Evolutionary conservation across 495 filamentous ascomycete genomes (phyloP), one percentile per base, ranked within the genome.

Genomic region (Extremus antarcticus): DNA sequence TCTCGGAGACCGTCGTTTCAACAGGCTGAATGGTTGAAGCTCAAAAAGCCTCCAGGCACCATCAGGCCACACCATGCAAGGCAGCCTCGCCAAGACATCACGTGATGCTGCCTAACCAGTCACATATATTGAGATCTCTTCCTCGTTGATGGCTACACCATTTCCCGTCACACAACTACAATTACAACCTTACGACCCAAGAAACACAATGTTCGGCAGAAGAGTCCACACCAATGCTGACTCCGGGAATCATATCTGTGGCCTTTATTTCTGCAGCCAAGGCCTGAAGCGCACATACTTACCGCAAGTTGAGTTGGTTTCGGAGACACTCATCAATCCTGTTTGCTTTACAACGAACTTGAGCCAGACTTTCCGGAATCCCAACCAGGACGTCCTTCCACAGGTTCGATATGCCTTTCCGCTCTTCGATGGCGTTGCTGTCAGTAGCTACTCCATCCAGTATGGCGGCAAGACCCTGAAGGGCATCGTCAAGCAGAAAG

Each of bases 381-480:
- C 78, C 0, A 74, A 71, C 10, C 47, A 57, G 0, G 64, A 74
- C 0, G 64, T 60, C 17, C 74, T 84, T 51, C 62, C 73, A 25
- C 69, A 81, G 59, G 73, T 79, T 50, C 66, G 67, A 20, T 87
- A 88, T 66, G 74, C 73, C 1, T 87, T 87, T 57, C 85, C 85
- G 0, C 71, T 87, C 2, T 85, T 81, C 61, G 79, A 84, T 60
- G 81, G 81, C 20, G 77, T 83, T 1, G 80, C 79, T 19, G 78
- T 87, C 3, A 79, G 82, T 13, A 71, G 69, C 23, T 87, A 87
- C 54, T 74, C 70, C 1, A 82, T 78, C 59, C 71, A 70, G 13
- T 69, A 87, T 51, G 71, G 70, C 38, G 67, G 74, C 38, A 68
- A 68, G 11, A 59, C 66, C 1, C 76, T 87, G 24, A 65, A 63